These are phyloP conservation scores for Lotus japonicus DNA, from an alignment of 306 rosid species.

Conservation along the genomic window DNA sequence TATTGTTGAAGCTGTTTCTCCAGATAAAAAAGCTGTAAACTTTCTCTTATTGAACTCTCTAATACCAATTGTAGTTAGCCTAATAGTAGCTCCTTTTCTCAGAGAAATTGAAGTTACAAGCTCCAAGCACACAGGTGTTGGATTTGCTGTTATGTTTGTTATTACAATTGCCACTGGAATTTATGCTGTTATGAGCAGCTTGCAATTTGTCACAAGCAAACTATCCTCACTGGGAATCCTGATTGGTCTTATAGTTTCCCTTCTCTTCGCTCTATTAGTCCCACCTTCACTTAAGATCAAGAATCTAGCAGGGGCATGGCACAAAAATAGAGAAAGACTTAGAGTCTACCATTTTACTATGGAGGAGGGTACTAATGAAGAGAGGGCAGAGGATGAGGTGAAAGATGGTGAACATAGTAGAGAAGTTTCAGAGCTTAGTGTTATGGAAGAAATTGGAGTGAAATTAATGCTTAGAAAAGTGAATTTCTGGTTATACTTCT, in stretches of 20 bases:
- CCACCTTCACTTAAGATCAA: slow-evolving; percentile 34
- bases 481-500: no score
- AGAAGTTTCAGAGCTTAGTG: neutral
- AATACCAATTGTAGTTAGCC: slow-evolving; percentile 36
- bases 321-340: slow-evolving; percentile 19
- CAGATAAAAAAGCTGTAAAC: slow-evolving; percentile 27
- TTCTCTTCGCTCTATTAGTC: slow-evolving; percentile 40
- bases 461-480: slow-evolving; percentile 52
- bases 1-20: slow-evolving; percentile 37
- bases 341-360: slow-evolving; percentile 33
- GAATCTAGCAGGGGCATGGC: slow-evolving; percentile 17
- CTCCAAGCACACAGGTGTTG: slow-evolving; percentile 22
- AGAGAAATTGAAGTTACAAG: slow-evolving; percentile 21
- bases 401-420: slow-evolving; percentile 8
- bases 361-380: slow-evolving; percentile 40
- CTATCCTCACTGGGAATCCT: slow-evolving; percentile 26
- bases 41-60: slow-evolving; percentile 59
- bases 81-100: slow-evolving; percentile 32
- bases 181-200: slow-evolving; percentile 49
- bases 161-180: slow-evolving; percentile 61
- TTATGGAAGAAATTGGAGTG: slow-evolving; percentile 66
- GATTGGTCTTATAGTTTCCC: slow-evolving; percentile 41
- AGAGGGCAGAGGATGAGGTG: no score
- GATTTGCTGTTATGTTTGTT: slow-evolving; percentile 47
- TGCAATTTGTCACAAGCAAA: slow-evolving; percentile 29